Conservation (phyloP, 257 asterid genomes). For the Leonotis leonurus region DNA sequence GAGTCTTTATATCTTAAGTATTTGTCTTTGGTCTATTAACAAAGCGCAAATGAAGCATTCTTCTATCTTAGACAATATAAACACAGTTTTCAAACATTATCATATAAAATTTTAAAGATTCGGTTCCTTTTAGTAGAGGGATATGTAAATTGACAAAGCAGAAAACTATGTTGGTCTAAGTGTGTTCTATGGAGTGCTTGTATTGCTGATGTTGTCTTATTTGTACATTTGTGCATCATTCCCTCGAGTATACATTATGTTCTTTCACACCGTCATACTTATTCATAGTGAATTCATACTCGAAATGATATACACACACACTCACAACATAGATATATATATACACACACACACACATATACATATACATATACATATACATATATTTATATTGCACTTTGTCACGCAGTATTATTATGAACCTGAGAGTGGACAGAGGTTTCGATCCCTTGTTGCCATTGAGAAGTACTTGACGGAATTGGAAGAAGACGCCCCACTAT, state of each 20-base stretch:
- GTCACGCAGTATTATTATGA: constrained; percentile 63
- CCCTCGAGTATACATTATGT: background rate
- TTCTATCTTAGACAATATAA: no score
- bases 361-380: no score
- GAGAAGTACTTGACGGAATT: constrained; percentile 48
- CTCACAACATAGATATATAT: no score
- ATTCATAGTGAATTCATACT: background rate
- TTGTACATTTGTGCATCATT: background rate
- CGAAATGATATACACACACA: background rate
- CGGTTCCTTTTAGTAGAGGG: background rate
- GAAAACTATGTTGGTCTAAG: background rate
- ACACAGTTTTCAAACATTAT: no score
- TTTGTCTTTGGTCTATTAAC: background rate
- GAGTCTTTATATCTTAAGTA: background rate
- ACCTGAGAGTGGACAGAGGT: constrained; percentile 63
- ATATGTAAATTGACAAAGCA: background rate
- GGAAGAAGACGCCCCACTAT: constrained; percentile 44
- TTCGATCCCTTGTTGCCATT: constrained; percentile 56
- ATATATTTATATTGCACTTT: background rate
- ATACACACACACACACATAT: no score
- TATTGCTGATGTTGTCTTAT: no score
- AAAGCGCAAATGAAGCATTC: background rate
- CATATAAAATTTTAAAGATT: no score
- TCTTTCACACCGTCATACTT: no score
- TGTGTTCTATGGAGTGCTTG: no score